Conservation (phyloP, 140 eudicot species). For the Ambrosia hybrid region DNA sequence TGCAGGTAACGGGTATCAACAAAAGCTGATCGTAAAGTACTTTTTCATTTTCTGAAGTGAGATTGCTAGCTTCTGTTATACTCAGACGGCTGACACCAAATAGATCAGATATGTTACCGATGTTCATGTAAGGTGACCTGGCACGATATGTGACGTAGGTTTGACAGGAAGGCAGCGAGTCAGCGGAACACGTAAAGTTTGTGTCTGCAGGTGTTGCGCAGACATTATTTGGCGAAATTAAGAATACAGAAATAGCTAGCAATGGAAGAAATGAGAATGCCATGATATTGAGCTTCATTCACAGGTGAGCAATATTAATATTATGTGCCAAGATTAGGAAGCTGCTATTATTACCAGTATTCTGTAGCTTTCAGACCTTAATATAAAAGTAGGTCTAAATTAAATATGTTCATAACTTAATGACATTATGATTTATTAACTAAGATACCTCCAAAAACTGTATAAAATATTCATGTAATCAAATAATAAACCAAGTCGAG, state of each 20-base stretch:
- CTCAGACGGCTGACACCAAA: conserved; percentile 57
- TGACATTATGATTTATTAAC: conserved; percentile 37
- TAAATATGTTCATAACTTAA: conserved; percentile 32
- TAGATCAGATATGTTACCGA: conserved; percentile 61
- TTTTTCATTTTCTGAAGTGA: conserved; percentile 48
- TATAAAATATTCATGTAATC: conserved; percentile 31
- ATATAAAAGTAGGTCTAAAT: conserved; percentile 6
- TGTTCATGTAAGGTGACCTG: conserved; percentile 46
- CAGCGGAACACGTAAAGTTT: conserved; percentile 55
- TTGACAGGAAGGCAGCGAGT: conserved; percentile 52
- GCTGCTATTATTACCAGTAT: conserved; percentile 29
- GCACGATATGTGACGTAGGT: conserved; percentile 69
- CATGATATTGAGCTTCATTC: conserved; percentile 42
- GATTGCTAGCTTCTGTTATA: conserved; percentile 52
- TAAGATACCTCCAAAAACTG: conserved; percentile 20
- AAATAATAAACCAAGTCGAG: conserved; percentile 38
- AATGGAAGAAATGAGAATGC: conserved; percentile 39
- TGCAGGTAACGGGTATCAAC: conserved; percentile 59
- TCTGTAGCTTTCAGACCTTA: conserved; percentile 34
- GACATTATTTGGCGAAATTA: conserved; percentile 31
- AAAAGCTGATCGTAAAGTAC: conserved; percentile 56
- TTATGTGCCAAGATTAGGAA: conserved; percentile 23
- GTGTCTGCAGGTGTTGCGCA: conserved; percentile 42
- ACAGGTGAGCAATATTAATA: conserved; percentile 16
- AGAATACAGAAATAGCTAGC: conserved; percentile 28